phyloP scores from a whole-genome alignment of 2,329 filamentous ascomycete species.

The Ilyonectria robusta region DNA sequence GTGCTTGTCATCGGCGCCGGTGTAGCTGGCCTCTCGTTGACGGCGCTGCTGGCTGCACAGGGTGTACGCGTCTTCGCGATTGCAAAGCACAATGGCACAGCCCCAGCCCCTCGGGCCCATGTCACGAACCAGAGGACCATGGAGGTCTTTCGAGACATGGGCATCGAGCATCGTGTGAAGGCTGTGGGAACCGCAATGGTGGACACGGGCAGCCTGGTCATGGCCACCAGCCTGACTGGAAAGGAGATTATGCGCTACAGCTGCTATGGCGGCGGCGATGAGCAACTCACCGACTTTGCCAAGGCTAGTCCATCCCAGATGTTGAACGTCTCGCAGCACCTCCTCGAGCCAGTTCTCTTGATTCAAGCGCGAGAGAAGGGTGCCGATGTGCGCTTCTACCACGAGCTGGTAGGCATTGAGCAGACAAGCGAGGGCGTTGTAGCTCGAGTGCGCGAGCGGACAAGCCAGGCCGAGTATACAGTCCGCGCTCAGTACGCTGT shows the following conservation, averaged over 20 bases:
- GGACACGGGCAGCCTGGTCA: constrained; percentile 25
- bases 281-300: constrained; percentile 32
- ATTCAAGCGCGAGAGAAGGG: constrained; percentile 18
- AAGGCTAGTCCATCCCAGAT: constrained; percentile 32
- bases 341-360: constrained; percentile 26
- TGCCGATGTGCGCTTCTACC: constrained; percentile 33
- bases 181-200: constrained; percentile 21
- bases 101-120: constrained; percentile 30
- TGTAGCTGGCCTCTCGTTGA: constrained; percentile 24
- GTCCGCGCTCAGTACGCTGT: constrained; percentile 31
- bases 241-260: constrained; percentile 30
- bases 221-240: constrained; percentile 32
- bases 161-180: constrained; percentile 19
- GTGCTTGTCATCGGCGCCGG: constrained; percentile 31
- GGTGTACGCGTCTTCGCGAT: constrained; percentile 22
- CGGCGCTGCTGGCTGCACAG: constrained; percentile 20
- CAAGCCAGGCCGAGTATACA: constrained; percentile 20
- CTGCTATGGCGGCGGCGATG: constrained; percentile 30
- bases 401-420: constrained; percentile 30
- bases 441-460: constrained; percentile 28
- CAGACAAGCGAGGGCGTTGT: constrained; percentile 26
- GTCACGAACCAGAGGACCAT: constrained; percentile 34
- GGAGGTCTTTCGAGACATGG: constrained; percentile 34
- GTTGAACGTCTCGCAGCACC: constrained; percentile 26
- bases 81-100: constrained; percentile 31